A percentile compares a stretch with the other conserved stretches of the same genome.
phyloP scores from a whole-genome alignment of 2,329 filamentous ascomycete genomes.

The Aureobasidium mangrovei region DNA sequence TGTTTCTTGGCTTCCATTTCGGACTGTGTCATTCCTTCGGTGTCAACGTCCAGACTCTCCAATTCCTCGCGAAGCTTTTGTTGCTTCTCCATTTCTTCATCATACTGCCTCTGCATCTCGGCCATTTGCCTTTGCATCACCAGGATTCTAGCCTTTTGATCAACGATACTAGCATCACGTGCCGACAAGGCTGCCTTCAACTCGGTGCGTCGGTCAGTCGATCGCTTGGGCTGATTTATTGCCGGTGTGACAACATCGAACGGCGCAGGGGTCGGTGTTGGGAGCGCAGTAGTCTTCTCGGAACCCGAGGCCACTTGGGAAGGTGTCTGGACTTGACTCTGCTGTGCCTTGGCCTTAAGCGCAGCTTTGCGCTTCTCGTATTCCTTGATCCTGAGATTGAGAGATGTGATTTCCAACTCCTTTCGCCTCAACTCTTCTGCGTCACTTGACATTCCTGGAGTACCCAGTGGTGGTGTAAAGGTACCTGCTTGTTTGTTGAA shows the following conservation, averaged over 20 bases:
- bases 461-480: conserved; percentile 28
- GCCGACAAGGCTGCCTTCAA: conserved; percentile 12
- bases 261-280: not conserved
- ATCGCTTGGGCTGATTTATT: not conserved
- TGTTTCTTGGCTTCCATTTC: conserved; percentile 36
- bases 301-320: not conserved
- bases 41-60: conserved; percentile 40
- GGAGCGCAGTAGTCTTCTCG: not conserved
- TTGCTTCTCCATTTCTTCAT: conserved; percentile 32
- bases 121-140: conserved; percentile 24
- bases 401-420: conserved; percentile 39
- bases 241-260: not conserved
- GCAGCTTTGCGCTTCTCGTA: conserved; percentile 32
- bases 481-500: conserved; percentile 16
- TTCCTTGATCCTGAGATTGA: conserved; percentile 43
- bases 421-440: conserved; percentile 38
- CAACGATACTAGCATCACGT: conserved; percentile 18
- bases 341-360: conserved; percentile 29
- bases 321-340: conserved; percentile 6
- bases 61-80: conserved; percentile 30
- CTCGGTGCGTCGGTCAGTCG: not conserved
- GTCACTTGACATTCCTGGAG: conserved; percentile 29
- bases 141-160: conserved; percentile 17
- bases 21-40: conserved; percentile 37
- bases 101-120: conserved; percentile 37